Base-by-base conservation (phyloP, 306 rosid species). In the Medicago arabica region DNA sequence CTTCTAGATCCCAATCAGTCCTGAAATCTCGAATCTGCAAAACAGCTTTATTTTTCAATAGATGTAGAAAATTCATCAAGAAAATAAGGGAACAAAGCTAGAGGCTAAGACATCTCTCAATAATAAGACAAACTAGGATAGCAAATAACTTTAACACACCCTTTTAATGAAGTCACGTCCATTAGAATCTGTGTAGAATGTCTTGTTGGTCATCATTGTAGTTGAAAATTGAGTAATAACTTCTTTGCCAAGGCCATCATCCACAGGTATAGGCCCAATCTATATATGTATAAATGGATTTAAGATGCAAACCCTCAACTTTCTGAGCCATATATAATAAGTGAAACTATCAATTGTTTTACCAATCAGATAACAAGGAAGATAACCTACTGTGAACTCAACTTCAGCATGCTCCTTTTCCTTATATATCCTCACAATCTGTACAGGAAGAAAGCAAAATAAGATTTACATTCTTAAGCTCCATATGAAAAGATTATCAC, bases 331-430 rank as follows among this genome's bases (percentile, higher is more conserved):
- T 78, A 28, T 49, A 71, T 75, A 47, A 60, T 23, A 40, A 70
- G 43, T 46, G 67, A 77, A 72, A 75, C 51, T 15, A 71, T 65
- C 28, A 17, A 51, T 59, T 41, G 6, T 49, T 53, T 34, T 18
- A 46, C 55, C 34, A 62, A 71, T 71, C 66, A 50, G 71, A 65
- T 34, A 34, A 72, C 39, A 71, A 43, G 57, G 19, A 51, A 76
- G 66, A 63, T 57, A 85, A 82, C 96, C 85, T 85, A 95, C 98
- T 49, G 87, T 90, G 79, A 90, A 92, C 85, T 95, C 98, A 67
- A 95, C 89, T 89, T 95, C 98, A 81, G 87, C 97, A 71, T 95
- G 98, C 80, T 95, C 98, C 87, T 86, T 92, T 67, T 57, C 93
- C 84, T 90, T 90, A 80, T 82, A 87, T 80, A 92, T 82, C 82